Base-by-base conservation (phyloP, 140 eudicot species). In the Senecio squalidus region DNA sequence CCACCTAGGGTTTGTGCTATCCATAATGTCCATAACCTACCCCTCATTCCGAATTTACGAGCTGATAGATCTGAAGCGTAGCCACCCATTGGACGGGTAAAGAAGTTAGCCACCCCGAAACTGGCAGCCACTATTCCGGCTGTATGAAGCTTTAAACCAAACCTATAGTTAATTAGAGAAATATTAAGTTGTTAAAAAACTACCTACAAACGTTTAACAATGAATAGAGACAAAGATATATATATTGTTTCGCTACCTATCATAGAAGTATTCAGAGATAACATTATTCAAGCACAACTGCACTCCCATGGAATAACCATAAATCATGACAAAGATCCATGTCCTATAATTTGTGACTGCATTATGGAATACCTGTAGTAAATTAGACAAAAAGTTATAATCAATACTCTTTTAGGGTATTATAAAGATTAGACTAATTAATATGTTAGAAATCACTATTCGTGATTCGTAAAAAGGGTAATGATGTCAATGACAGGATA, bases 231-330 rank as follows among this genome's bases (percentile, higher is more conserved):
- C 27, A 2, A 47, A 20, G 53, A 7, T 40, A 40, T 14, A 40
- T 40, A 40, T 31, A 31, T n/a, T n/a, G 53, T 17, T 18, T 9
- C 1, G 14, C 5, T 28, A 80, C 86, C 86, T 77, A 62, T 81
- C 88, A 60, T 46, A 81, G 59, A 81, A 81, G 78, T 81, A 77
- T 57, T 81, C 84, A 11, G 88, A 82, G 0, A 81, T 74, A 24
- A 81, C 78, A 44, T 81, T 81, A 47, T 81, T 82, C 38, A 78
- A 73, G 28, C 83, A 62, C 56, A 81, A 34, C 16, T 81, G 83
- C 23, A 81, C 88, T 5, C 88, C 88, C 80, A 81, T 76, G 9
- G 83, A 77, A 60, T 76, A 77, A 23, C 88, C 83, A 47, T 81
- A 81, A 36, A 81, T 72, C 53, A 81, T 62, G 45, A 81, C 78